A percentile compares a stretch with the other conserved stretches of the same genome.
These are phyloP conservation scores for Alternaria sp. DNA, from an alignment of 2,329 filamentous ascomycete species.

Conservation along the genomic window DNA sequence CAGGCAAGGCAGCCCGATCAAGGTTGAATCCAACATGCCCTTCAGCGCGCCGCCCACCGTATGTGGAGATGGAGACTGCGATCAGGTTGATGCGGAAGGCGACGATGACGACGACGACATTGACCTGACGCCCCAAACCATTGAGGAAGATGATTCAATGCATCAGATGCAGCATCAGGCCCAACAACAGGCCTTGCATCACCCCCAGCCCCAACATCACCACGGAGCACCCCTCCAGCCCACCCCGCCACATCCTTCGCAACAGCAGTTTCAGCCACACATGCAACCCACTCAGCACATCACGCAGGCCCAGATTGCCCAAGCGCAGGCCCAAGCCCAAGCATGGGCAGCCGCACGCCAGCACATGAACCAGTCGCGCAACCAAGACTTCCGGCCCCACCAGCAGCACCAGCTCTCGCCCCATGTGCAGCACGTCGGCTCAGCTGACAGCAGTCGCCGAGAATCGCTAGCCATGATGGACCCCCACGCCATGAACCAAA, in stretches of 20 bases:
- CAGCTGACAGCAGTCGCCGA: slow-evolving; percentile 40
- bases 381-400: slow-evolving; percentile 39
- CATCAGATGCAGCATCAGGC: slow-evolving; percentile 22
- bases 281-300: slow-evolving; percentile 37
- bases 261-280: slow-evolving; percentile 33
- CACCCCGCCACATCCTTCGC: slow-evolving; percentile 37
- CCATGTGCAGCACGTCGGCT: slow-evolving; percentile 36
- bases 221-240: slow-evolving; percentile 37
- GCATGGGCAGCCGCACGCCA: slow-evolving; percentile 44
- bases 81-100: slow-evolving; percentile 45
- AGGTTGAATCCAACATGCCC: slow-evolving; percentile 28
- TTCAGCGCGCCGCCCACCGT: slow-evolving; percentile 42
- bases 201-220: slow-evolving; percentile 20
- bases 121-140: slow-evolving; percentile 38
- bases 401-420: slow-evolving; percentile 38
- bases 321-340: slow-evolving; percentile 33
- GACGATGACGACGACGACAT: slow-evolving; percentile 45
- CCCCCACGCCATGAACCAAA: slow-evolving; percentile 29
- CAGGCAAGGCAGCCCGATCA: slow-evolving; percentile 25
- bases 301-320: slow-evolving; percentile 36
- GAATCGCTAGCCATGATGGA: slow-evolving; percentile 41
- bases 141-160: slow-evolving; percentile 29
- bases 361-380: slow-evolving; percentile 46
- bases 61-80: slow-evolving; percentile 32
- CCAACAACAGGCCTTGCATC: slow-evolving; percentile 11